phyloP scores from a whole-genome alignment of 768 basidiomycete genomes.

The Ramaria sp. region DNA sequence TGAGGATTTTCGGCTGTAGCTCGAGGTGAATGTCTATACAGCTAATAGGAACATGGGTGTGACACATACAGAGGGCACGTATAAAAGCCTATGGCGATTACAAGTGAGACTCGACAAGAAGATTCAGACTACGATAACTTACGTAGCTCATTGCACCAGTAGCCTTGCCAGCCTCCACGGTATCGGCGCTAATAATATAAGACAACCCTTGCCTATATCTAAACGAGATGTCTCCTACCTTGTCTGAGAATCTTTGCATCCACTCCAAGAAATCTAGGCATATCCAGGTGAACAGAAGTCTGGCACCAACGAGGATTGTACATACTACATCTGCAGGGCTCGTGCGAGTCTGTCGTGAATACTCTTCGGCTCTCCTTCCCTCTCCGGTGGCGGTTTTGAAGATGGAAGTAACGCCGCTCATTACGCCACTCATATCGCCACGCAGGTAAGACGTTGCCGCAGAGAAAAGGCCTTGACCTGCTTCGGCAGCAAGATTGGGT shows the following conservation, averaged over 20 bases:
- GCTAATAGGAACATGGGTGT: background rate
- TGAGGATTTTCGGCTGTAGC: constrained; percentile 33
- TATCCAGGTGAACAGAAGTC: background rate
- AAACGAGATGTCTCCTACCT: constrained; percentile 16
- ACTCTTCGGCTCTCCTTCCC: constrained; percentile 50
- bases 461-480: constrained; percentile 75
- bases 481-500: constrained; percentile 79
- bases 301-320: constrained; percentile 9
- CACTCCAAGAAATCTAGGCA: constrained; percentile 70
- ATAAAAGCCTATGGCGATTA: constrained; percentile 40
- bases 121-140: constrained; percentile 14
- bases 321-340: constrained; percentile 80
- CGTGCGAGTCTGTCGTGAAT: constrained; percentile 51
- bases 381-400: constrained; percentile 65
- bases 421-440: constrained; percentile 71
- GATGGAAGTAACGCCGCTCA: constrained; percentile 63
- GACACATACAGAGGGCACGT: constrained; percentile 34
- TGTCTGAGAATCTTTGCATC: constrained; percentile 74
- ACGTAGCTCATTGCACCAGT: constrained; percentile 78
- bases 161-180: constrained; percentile 50
- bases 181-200: constrained; percentile 40
- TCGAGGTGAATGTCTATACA: background rate
- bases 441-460: constrained; percentile 67
- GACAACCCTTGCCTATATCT: background rate
- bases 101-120: background rate